phyloP scores from a whole-genome alignment of 768 basidiomycete genomes.

The Termitomyces eurrhizus region DNA sequence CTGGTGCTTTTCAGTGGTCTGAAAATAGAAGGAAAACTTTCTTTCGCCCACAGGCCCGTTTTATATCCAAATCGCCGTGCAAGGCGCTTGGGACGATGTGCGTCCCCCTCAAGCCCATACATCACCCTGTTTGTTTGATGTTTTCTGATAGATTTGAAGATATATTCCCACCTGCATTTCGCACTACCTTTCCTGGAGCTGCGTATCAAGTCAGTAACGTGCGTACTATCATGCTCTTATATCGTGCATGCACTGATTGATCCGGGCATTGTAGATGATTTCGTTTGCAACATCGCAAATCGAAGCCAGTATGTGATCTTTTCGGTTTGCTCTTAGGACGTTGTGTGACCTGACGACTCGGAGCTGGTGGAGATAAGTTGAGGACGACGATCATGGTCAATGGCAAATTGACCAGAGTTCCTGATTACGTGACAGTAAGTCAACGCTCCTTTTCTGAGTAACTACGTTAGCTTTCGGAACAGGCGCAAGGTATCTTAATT shows the following conservation, averaged over 20 bases:
- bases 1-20: too few relatives aligned
- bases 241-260: too few relatives aligned
- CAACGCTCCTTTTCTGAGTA: conserved; percentile 1
- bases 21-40: too few relatives aligned
- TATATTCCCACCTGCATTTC: conserved; percentile 84
- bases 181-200: conserved; percentile 83
- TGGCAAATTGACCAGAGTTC: conserved; percentile 38
- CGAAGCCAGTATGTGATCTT: conserved; percentile 53
- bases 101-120: conserved; percentile 33
- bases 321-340: too few relatives aligned
- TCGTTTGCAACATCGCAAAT: conserved; percentile 77
- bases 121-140: too few relatives aligned
- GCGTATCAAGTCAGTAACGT: conserved; percentile 82
- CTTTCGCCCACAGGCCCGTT: conserved; percentile 69
- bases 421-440: conserved; percentile 59
- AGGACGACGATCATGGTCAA: conserved; percentile 42
- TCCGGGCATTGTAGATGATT: conserved; percentile 37
- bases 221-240: conserved; percentile 15
- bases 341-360: conserved; percentile 7
- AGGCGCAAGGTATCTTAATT: conserved; percentile 70
- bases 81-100: conserved; percentile 89
- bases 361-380: conserved; percentile 58
- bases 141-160: conserved; percentile 57
- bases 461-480: too few relatives aligned
- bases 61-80: conserved; percentile 83